These are phyloP conservation scores for Pseudevernia furfuracea DNA, from an alignment of 495 filamentous ascomycete species.

Conservation along the genomic window DNA sequence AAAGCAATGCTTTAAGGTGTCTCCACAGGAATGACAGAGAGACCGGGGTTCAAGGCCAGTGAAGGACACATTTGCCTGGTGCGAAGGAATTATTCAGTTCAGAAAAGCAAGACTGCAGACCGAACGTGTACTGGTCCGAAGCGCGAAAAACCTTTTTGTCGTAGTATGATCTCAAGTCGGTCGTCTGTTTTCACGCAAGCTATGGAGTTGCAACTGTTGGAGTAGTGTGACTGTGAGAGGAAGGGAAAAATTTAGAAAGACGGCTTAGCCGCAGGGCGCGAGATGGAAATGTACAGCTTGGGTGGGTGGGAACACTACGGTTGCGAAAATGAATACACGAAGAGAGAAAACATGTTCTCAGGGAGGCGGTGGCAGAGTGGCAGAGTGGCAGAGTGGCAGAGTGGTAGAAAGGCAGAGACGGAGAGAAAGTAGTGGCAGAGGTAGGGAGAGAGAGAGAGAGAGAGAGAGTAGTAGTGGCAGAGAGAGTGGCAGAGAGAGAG, in stretches of 20 bases:
- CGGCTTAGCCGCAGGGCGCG: neutral
- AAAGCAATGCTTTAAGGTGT: neutral
- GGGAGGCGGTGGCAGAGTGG: neutral
- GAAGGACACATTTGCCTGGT: constrained; percentile 7
- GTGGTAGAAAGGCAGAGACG: neutral
- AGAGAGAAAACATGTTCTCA: neutral
- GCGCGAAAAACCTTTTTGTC: neutral
- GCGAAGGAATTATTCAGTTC: neutral
- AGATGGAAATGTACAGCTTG: neutral
- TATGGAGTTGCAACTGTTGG: too few species aligned
- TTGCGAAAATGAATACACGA: neutral
- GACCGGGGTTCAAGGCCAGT: neutral
- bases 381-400: neutral
- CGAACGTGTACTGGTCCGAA: constrained; percentile 18
- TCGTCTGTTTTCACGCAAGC: neutral
- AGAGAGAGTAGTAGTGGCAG: neutral
- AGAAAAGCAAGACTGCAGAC: constrained; percentile 8
- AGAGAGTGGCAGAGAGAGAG: neutral
- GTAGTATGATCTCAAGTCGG: neutral
- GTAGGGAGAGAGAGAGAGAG: neutral
- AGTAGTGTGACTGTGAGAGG: too few species aligned
- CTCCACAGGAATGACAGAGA: neutral
- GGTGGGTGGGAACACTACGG: neutral
- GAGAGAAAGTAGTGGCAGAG: neutral
- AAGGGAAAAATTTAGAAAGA: neutral